Evolutionary conservation across 2,329 filamentous ascomycete species (phyloP), one percentile per base, ranked within the genome.

Genomic region (Pseudocercospora eumusae): DNA sequence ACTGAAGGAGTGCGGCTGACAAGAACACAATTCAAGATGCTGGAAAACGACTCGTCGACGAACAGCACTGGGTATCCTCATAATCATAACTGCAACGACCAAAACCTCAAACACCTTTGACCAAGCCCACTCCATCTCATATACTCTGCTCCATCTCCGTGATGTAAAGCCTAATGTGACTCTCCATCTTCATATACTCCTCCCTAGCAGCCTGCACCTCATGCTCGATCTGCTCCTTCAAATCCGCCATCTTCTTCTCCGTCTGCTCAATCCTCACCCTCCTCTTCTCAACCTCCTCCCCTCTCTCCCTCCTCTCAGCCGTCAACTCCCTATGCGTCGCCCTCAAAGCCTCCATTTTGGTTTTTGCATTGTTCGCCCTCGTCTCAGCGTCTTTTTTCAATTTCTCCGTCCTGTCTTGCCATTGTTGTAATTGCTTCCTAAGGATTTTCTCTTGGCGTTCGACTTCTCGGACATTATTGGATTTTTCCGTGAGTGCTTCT

Each of bases 171-270:
- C 93, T 93, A 76, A 99, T 96, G 75, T 99, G 95, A 40, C 92
- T 89, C 77, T 98, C 93, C 86, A 99, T 89, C 86, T 97, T 97
- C 74, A 96, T 84, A 77, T 96, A 99, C 80, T 98, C 92, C 68
- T 96, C 93, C 70, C 96, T 87, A 0, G 95, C 92, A 60, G 86
- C 86, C 74, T 95, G 91, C 8, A 98, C 89, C 77, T 99, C 95
- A 64, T 89, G 93, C 74, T 98, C 93, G 66, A 99, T 96, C 71
- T 95, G 96, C 75, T 98, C 95, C 75, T 97, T 98, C 69, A 99
- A 83, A 77, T 99, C 95, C 53, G 90, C 87, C 93, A 98, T 99
- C 93, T 98, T 98, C 81, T 98, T 98, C 84, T 98, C 93, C 8
- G 92, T 96, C 80, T 97, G 92, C 78, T 99, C 95, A 66, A 99